Percentiles rank a stretch among this genome's conserved stretches.
Evolutionary conservation across 257 asterid species (phyloP).

Genomic region (Solanum ahanhuiri): DNA sequence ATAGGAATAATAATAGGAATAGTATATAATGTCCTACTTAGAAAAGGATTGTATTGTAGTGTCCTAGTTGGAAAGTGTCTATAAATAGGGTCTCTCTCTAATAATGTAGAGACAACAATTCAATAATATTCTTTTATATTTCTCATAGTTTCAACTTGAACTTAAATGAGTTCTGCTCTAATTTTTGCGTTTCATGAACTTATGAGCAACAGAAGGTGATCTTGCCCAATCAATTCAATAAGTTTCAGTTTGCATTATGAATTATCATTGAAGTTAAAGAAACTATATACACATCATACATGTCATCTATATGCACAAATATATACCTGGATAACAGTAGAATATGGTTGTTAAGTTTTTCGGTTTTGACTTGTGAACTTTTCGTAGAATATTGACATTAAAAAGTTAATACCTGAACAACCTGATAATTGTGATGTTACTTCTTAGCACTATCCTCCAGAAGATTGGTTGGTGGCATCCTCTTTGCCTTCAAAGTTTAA

Average conservation of each 20-base stretch:
- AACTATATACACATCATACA: neutral
- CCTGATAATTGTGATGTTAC: slow-evolving; percentile 1
- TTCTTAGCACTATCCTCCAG: slow-evolving; percentile 71
- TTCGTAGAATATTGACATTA: neutral
- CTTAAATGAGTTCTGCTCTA: neutral
- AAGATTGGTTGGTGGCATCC: slow-evolving; percentile 94
- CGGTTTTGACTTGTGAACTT: neutral
- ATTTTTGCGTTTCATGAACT: neutral
- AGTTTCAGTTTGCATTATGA: neutral
- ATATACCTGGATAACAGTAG: neutral
- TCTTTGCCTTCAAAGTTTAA: slow-evolving; percentile 73
- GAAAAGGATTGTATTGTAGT: too few species aligned
- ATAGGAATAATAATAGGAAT: too few species aligned
- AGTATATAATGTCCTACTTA: too few species aligned
- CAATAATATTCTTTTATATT: too few species aligned
- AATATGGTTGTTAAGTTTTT: neutral
- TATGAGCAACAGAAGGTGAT: neutral
- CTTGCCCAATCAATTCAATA: neutral
- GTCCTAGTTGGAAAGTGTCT: too few species aligned
- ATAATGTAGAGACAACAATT: too few species aligned
- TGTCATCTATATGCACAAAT: neutral
- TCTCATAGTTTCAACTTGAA: neutral
- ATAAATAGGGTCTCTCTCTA: too few species aligned
- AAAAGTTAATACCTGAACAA: neutral
- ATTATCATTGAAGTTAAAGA: neutral